Evolutionary conservation across 1,284 basidiomycete species (phyloP).

Genomic region (Malassezia japonica): DNA sequence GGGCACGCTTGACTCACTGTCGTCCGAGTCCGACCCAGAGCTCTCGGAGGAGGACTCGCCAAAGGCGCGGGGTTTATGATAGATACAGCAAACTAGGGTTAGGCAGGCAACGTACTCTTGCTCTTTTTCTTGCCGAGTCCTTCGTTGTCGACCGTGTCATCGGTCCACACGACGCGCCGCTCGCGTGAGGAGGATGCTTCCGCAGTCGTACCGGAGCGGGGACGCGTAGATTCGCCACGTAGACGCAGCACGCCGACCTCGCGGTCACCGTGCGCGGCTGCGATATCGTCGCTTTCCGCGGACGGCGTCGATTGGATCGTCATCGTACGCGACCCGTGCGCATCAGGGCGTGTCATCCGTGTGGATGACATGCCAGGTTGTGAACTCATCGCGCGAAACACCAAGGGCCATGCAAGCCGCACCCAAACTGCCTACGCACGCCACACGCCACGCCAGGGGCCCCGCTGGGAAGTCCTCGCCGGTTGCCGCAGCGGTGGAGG

Average conservation of each 20-base stretch:
- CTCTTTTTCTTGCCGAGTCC: conserved; percentile 35
- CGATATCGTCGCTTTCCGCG: not conserved
- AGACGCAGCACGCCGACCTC: not conserved
- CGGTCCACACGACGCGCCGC: conserved; percentile 35
- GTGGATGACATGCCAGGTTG: too few relatives aligned
- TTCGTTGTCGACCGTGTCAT: conserved; percentile 43
- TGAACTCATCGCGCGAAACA: too few relatives aligned
- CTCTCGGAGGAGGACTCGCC: conserved; percentile 36
- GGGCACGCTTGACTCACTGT: not conserved
- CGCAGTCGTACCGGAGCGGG: too few relatives aligned
- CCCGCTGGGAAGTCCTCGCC: too few relatives aligned
- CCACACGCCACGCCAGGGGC: too few relatives aligned
- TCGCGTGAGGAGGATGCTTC: not conserved
- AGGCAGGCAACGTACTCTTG: conserved; percentile 27
- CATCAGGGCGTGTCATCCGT: not conserved
- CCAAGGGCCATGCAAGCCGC: too few relatives aligned
- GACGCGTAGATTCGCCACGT: not conserved
- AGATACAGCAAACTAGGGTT: conserved; percentile 42
- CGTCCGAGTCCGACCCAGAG: not conserved
- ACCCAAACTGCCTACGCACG: too few relatives aligned
- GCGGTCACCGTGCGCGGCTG: not conserved
- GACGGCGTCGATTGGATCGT: not conserved
- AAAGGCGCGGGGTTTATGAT: conserved; percentile 41
- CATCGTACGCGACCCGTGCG: conserved; percentile 9
- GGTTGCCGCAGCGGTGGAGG: too few relatives aligned